Evolutionary conservation across 768 basidiomycete genomes (phyloP), one percentile per base, ranked within the genome.

Genomic region (Suillus subalutaceus): DNA sequence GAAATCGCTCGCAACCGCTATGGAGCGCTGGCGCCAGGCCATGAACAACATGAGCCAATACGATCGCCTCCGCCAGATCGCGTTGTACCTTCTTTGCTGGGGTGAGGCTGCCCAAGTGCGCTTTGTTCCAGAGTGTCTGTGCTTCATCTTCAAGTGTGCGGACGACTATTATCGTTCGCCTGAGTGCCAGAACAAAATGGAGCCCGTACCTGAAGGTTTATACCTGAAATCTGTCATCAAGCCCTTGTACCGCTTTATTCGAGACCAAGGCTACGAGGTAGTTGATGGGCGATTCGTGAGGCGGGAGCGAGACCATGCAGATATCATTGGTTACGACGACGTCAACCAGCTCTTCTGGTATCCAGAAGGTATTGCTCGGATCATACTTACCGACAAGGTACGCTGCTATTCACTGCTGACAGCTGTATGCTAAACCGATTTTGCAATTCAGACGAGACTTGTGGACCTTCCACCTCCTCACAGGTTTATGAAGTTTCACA

Each of bases 141-240:
- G 96, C 80, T 99, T 98, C 85, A 97, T 99, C 79, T 99, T 99
- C 91, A 99, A 99, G 80, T 99, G 97, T 74, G 97, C 97, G 16
- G 97, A 99, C 75, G 97, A 99, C 80, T 99, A 98, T 78, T 99
- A 99, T 78, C 96, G 97, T 32, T 95, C 93, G 4, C 90, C 97
- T n/a, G 97, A 99, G 73, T 99, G 97, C 72, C 97, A 99, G 78
- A 93, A 88, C 76, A 84, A 94, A 55, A 81, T 93, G 53, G 96
- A 98, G 63, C 89, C 96, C 0, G 94, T 98, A 0, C 93, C 94
- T 0, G 97, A 98, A 72, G 97, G 97, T 0, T 81, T 98, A n/a
- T 99, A 98, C 77, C 83, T 99, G 38, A 88, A 91, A 56, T 83
- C 93, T 2, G 93, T 99, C 71, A 83, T 94, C 70, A 97, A 97